phyloP scores from a whole-genome alignment of 1,284 basidiomycete genomes.

The Tilletia indica region DNA sequence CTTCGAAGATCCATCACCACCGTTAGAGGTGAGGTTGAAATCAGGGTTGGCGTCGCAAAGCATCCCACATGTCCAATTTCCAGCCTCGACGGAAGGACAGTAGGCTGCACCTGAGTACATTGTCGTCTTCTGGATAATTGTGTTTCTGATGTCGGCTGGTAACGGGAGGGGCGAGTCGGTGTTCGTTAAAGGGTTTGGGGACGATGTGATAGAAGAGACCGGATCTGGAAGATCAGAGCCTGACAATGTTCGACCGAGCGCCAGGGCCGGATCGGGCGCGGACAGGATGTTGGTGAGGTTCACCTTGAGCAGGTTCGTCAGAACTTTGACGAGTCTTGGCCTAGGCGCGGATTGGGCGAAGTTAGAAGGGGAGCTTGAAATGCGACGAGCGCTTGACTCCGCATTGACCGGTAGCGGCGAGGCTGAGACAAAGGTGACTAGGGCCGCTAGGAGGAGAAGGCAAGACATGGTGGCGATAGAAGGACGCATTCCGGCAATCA shows the following conservation, averaged over 20 bases:
- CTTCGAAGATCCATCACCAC: neutral
- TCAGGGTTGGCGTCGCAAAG: constrained; percentile 2
- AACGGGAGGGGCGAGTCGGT: neutral
- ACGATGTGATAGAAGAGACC: neutral
- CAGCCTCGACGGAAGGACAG: neutral
- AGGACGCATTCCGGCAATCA: no score
- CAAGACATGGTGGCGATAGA: no score
- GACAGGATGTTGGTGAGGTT: neutral
- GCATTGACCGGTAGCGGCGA: no score
- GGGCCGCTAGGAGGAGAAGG: no score
- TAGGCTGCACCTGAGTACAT: neutral
- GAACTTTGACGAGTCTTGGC: no score
- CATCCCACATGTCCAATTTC: constrained; percentile 6
- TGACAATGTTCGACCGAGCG: neutral
- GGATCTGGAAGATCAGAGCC: constrained; percentile 5
- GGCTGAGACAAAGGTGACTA: no score
- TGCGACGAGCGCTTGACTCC: no score
- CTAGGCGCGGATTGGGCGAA: no score
- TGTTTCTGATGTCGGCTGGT: neutral
- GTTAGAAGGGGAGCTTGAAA: no score
- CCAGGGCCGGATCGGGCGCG: neutral
- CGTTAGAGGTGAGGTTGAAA: neutral
- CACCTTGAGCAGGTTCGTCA: neutral
- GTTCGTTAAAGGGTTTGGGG: neutral
- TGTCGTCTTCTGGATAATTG: neutral